phyloP scores from a whole-genome alignment of 805 yeast species.

The Metschnikowia chrysomelidarum region DNA sequence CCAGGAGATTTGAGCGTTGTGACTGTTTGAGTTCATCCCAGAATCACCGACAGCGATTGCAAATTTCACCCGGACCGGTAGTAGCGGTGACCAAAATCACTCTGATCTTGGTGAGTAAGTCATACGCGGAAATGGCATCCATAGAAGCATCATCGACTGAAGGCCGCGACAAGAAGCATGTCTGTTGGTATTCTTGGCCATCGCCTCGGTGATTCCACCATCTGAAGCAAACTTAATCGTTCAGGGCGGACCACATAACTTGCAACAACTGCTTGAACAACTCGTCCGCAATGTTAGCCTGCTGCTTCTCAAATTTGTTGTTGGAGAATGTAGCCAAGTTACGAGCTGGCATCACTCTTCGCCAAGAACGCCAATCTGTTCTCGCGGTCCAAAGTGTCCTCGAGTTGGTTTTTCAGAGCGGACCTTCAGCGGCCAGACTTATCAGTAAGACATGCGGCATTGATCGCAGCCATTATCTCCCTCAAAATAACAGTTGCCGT shows the following conservation, averaged over 20 bases:
- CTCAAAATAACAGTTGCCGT: slow-evolving; percentile 80
- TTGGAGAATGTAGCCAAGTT: slow-evolving; percentile 66
- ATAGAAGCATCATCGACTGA: slow-evolving; percentile 63
- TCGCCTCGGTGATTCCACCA: slow-evolving; percentile 81
- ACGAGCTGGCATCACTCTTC: slow-evolving; percentile 63
- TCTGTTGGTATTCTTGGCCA: slow-evolving; percentile 75
- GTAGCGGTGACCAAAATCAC: slow-evolving; percentile 71
- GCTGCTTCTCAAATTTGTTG: slow-evolving; percentile 54
- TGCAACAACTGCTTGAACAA: slow-evolving; percentile 77
- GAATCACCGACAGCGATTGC: slow-evolving; percentile 72
- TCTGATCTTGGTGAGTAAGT: slow-evolving; percentile 66
- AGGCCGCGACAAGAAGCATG: slow-evolving; percentile 81
- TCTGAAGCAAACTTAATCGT: slow-evolving; percentile 87
- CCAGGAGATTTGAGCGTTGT: slow-evolving; percentile 58
- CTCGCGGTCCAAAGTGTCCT: slow-evolving; percentile 83
- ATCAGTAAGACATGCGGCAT: slow-evolving; percentile 90
- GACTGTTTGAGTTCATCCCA: slow-evolving; percentile 69
- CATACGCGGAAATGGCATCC: slow-evolving; percentile 73
- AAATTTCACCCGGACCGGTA: slow-evolving; percentile 86
- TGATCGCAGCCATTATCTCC: slow-evolving; percentile 88
- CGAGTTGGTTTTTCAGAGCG: slow-evolving; percentile 69
- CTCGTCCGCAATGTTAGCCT: slow-evolving; percentile 65
- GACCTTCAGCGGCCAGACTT: slow-evolving; percentile 64
- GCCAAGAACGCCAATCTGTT: slow-evolving; percentile 80
- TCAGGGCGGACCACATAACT: slow-evolving; percentile 88